These are phyloP conservation scores for Camillea tinctor DNA, from an alignment of 2,329 filamentous ascomycete genomes.

Conservation along the genomic window DNA sequence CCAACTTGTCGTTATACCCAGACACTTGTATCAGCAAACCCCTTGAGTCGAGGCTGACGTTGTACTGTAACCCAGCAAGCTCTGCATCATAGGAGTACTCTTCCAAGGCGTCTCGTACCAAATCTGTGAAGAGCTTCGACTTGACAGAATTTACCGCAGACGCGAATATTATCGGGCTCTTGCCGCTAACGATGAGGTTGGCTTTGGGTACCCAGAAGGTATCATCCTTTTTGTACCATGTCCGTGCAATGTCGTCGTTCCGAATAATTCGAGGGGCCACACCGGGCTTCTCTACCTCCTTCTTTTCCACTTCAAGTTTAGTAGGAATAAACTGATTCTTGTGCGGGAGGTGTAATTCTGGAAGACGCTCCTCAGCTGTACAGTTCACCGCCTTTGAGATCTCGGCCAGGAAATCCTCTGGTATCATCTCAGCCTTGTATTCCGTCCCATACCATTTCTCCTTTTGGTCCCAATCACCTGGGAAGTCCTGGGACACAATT, in stretches of 20 bases:
- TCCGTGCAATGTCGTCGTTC: conserved; percentile 75
- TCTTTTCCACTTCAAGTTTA: conserved; percentile 91
- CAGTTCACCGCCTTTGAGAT: conserved; percentile 63
- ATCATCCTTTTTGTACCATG: conserved; percentile 99
- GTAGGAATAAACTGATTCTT: conserved; percentile 95
- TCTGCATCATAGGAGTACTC: conserved; percentile 97
- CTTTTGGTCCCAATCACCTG: conserved; percentile 80
- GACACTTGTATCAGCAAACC: conserved; percentile 77
- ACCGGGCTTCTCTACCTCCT: conserved; percentile 74
- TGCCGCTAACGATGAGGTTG: conserved; percentile 76
- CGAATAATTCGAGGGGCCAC: conserved; percentile 78
- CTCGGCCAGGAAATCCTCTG: conserved; percentile 69
- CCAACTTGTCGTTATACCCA: conserved; percentile 96
- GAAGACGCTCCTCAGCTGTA: conserved; percentile 56
- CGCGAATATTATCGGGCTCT: conserved; percentile 75
- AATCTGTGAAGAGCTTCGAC: conserved; percentile 74
- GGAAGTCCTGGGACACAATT: conserved; percentile 78
- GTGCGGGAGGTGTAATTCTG: conserved; percentile 80
- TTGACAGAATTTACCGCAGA: conserved; percentile 79
- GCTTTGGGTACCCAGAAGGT: conserved; percentile 98
- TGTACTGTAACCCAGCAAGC: conserved; percentile 83
- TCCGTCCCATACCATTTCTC: conserved; percentile 99
- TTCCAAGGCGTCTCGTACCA: conserved; percentile 83
- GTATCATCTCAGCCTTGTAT: conserved; percentile 79
- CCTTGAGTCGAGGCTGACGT: conserved; percentile 67